phyloP scores from a whole-genome alignment of 2,329 filamentous ascomycete genomes.

The Teratosphaeria epicoccoides region DNA sequence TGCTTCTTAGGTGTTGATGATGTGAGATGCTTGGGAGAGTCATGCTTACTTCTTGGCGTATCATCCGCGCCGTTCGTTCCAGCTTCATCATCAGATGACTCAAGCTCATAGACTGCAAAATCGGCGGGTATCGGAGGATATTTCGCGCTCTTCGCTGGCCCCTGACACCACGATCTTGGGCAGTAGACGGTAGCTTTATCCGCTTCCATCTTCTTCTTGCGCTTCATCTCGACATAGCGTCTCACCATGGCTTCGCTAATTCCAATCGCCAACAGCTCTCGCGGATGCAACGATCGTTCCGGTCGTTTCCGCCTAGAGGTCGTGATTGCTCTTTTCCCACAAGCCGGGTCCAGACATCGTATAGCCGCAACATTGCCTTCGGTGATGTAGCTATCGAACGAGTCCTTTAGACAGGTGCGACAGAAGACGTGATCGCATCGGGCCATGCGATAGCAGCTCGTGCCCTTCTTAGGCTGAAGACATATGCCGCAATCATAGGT shows the following conservation, averaged over 20 bases:
- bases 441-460: slow-evolving; percentile 66
- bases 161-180: slow-evolving; percentile 84
- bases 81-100: slow-evolving; percentile 23
- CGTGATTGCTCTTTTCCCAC: slow-evolving; percentile 49
- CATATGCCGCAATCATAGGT: slow-evolving; percentile 86
- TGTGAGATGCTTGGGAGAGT: background rate
- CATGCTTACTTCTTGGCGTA: background rate
- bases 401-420: slow-evolving; percentile 72
- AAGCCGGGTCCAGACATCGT: slow-evolving; percentile 69
- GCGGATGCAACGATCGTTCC: slow-evolving; percentile 63
- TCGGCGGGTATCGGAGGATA: slow-evolving; percentile 37
- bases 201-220: slow-evolving; percentile 83
- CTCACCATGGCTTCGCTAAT: slow-evolving; percentile 57
- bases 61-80: slow-evolving; percentile 16
- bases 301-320: slow-evolving; percentile 16
- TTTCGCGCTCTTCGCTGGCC: slow-evolving; percentile 56
- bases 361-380: slow-evolving; percentile 74
- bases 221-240: slow-evolving; percentile 80
- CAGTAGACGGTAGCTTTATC: slow-evolving; percentile 91
- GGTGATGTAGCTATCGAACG: slow-evolving; percentile 77
- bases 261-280: slow-evolving; percentile 56
- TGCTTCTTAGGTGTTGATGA: slow-evolving; percentile 1
- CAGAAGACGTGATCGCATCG: slow-evolving; percentile 91
- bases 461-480: slow-evolving; percentile 83
- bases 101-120: slow-evolving; percentile 30